phyloP scores from a whole-genome alignment of 805 yeast species.

The Saturnispora sanitii region DNA sequence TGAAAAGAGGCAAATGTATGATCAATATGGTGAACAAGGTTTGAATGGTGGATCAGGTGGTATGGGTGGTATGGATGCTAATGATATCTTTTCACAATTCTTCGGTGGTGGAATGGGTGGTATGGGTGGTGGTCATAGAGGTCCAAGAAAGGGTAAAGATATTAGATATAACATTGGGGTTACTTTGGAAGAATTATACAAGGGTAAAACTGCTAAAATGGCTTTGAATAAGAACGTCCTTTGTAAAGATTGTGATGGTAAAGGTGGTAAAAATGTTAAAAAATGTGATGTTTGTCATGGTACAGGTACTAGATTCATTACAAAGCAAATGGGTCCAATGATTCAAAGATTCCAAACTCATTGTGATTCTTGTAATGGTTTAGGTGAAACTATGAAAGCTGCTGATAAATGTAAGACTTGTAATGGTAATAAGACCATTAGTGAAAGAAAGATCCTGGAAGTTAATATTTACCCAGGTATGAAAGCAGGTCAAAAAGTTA shows the following conservation, averaged over 20 bases:
- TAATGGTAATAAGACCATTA: slow-evolving; percentile 76
- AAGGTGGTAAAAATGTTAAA: slow-evolving; percentile 91
- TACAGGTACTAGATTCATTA: slow-evolving; percentile 80
- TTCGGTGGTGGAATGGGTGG: slow-evolving; percentile 45
- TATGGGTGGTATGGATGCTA: slow-evolving; percentile 41
- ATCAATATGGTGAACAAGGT: slow-evolving; percentile 90
- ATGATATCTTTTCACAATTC: slow-evolving; percentile 50
- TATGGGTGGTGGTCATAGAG: slow-evolving; percentile 42
- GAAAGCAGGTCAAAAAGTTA: slow-evolving; percentile 86
- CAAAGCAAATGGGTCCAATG: slow-evolving; percentile 99
- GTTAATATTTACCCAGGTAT: slow-evolving; percentile 96
- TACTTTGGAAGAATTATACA: slow-evolving; percentile 84
- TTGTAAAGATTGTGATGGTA: slow-evolving; percentile 85
- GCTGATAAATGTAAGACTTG: slow-evolving; percentile 84
- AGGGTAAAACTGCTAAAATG: slow-evolving; percentile 88
- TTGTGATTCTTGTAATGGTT: slow-evolving; percentile 88
- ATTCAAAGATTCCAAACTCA: slow-evolving; percentile 94
- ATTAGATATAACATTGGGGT: slow-evolving; percentile 82
- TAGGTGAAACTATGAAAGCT: slow-evolving; percentile 79
- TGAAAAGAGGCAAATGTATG: slow-evolving; percentile 83
- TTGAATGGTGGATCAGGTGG: slow-evolving; percentile 62
- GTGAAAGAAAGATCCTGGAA: slow-evolving; percentile 86
- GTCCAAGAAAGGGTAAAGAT: slow-evolving; percentile 85
- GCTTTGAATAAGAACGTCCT: slow-evolving; percentile 86
- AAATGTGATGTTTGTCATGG: slow-evolving; percentile 85